phyloP scores from a whole-genome alignment of 257 asterid species.

The Cordia subcordata region DNA sequence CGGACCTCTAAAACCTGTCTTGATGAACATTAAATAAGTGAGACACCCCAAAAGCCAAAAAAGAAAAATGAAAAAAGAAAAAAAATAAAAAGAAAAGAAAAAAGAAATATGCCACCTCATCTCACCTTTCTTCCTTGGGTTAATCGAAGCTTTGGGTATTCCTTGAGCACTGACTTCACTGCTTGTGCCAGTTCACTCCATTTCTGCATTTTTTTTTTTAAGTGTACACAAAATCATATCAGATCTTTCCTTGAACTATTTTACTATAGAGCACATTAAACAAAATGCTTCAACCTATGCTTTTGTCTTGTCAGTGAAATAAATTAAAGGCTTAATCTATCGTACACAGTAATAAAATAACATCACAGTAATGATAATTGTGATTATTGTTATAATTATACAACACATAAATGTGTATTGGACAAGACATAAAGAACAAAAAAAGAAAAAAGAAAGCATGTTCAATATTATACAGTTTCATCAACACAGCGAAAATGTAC shows the following conservation, averaged over 20 bases:
- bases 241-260: neutral
- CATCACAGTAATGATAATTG: no score
- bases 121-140: constrained; percentile 80
- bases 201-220: constrained; percentile 62
- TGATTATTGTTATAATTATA: no score
- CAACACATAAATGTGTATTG: no score
- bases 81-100: neutral
- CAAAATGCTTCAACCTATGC: no score
- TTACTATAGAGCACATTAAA: no score
- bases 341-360: no score
- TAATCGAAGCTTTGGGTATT: constrained; percentile 72
- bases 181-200: constrained; percentile 78
- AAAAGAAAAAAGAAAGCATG: neutral
- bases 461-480: constrained; percentile 53
- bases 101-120: neutral
- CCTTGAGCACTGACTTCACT: constrained; percentile 70
- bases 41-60: constrained; percentile 2
- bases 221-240: constrained; percentile 2
- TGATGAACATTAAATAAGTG: constrained; percentile 14
- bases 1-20: constrained; percentile 85
- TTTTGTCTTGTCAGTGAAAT: no score
- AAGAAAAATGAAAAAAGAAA: neutral
- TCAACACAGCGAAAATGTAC: constrained; percentile 92
- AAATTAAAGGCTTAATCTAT: no score
- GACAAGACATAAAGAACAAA: neutral